A percentile compares a stretch with the other conserved stretches of the same genome.
phyloP scores from a whole-genome alignment of 129 eudicot species.

The Chrysanthemum seticuspe region DNA sequence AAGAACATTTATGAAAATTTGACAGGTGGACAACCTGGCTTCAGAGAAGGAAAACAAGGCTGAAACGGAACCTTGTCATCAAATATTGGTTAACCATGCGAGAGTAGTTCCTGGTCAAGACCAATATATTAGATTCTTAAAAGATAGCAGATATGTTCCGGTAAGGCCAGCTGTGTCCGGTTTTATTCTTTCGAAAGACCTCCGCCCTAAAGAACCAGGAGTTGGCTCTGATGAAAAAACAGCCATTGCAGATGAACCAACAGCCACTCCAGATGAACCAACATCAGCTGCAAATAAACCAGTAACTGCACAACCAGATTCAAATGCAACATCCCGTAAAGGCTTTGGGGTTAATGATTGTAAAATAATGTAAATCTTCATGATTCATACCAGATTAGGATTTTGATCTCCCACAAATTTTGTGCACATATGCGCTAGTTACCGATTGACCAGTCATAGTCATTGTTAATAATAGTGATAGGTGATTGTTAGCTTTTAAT shows the following conservation, averaged over 20 bases:
- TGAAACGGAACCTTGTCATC: conserved; percentile 73
- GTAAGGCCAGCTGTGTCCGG: conserved; percentile 85
- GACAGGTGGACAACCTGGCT: conserved; percentile 59
- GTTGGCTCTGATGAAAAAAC: conserved; percentile 71
- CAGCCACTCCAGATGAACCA: conserved; percentile 21
- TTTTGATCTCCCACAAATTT: not conserved
- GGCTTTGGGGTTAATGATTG: no score
- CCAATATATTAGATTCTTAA: conserved; percentile 69
- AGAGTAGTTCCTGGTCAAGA: conserved; percentile 92
- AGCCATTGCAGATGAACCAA: conserved; percentile 40
- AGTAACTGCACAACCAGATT: no score
- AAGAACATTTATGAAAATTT: not conserved
- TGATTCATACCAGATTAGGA: no score
- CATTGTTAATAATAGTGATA: not conserved
- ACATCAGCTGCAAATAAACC: not conserved
- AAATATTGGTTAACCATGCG: conserved; percentile 75
- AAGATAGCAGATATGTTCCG: conserved; percentile 77
- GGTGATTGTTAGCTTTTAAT: conserved; percentile 1
- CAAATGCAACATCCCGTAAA: no score
- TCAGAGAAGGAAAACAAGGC: conserved; percentile 73
- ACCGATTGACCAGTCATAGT: not conserved
- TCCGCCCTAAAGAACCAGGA: conserved; percentile 72
- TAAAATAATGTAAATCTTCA: no score
- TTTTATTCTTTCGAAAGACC: conserved; percentile 74
- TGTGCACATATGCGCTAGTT: not conserved